Evolutionary conservation across 495 filamentous ascomycete genomes (phyloP), one percentile per base, ranked within the genome.

Genomic region (Neurospora tetrasperma): DNA sequence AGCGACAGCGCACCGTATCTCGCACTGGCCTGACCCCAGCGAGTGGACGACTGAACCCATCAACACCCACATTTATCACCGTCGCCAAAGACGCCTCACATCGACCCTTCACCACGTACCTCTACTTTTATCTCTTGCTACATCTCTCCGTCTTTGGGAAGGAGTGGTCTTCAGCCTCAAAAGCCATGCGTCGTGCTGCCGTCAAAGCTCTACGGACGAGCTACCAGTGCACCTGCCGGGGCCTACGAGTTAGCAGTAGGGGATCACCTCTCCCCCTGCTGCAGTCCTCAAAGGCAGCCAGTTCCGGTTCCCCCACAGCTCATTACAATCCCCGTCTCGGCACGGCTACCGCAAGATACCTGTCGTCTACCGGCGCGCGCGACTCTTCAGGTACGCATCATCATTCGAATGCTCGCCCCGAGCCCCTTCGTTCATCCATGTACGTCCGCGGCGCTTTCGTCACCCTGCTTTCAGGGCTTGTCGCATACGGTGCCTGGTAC

Each of bases 401-500:
- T 42, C 76, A 72, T 66, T 78, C 41, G 73, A 71, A 14, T 77
- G 76, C 9, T 71, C 78, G 6, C 68, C 76, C 46, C 74, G 80
- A 82, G 70, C 82, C 83, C 72, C 80, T 85, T 42, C 83, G 78
- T 70, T 84, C 85, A 46, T 86, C 85, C 73, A 86, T 86, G 85
- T 85, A 83, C 76, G 71, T 84, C 75, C 84, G 85, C 46, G 81
- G 84, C 39, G 77, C 84, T 70, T 82, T 81, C 10, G 75, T 84
- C 70, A 83, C 81, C 35, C 71, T 85, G 62, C 78, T 82, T 44
- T 86, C 84, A 44, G 82, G 81, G 75, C 80, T 86, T 70, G 82
- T 86, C 40, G 85, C 83, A 70, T 86, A 85, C 79, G 85, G 85
- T 40, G 85, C 85, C 73, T 86, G 83, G 82, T 85, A 85, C 74